These are phyloP conservation scores for Sugiyamaella grinbergsii DNA, from an alignment of 1,139 yeast genomes.

Conservation along the genomic window DNA sequence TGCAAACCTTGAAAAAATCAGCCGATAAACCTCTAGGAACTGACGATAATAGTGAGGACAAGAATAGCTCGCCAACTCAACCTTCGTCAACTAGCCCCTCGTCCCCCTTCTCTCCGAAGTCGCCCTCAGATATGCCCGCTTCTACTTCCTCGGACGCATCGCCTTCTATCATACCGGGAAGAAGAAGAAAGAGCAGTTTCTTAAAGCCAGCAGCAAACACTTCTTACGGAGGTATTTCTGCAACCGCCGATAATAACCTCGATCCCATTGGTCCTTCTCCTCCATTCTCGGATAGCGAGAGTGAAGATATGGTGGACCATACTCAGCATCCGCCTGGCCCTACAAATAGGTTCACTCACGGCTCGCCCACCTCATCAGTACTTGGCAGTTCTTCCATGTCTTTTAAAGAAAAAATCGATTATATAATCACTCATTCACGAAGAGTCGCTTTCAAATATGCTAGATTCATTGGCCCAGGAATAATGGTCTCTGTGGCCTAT, in stretches of 20 bases:
- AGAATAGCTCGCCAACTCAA: not conserved
- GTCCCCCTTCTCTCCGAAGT: not conserved
- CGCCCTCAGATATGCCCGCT: conserved; percentile 3
- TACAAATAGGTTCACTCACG: not conserved
- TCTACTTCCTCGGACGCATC: conserved; percentile 5
- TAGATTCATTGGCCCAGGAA: conserved; percentile 85
- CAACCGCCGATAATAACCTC: not conserved
- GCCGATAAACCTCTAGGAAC: not conserved
- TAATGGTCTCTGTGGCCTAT: conserved; percentile 93
- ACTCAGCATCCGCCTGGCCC: conserved; percentile 1
- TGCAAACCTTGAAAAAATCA: not conserved
- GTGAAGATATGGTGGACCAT: not conserved
- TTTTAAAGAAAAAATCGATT: conserved; percentile 27
- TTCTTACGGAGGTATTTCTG: conserved; percentile 5
- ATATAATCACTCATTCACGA: conserved; percentile 22
- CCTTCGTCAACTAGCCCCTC: not conserved
- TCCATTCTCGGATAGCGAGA: not conserved
- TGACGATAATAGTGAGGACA: not conserved
- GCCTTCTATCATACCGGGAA: not conserved
- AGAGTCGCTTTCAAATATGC: conserved; percentile 51
- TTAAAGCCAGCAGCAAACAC: conserved; percentile 1
- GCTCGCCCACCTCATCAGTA: conserved; percentile 6
- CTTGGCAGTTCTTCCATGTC: conserved; percentile 10
- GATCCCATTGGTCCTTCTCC: not conserved
- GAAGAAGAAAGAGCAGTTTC: conserved; percentile 9